Conservation (phyloP, 331 rosid genomes). For the Phaseolus coccineus region DNA sequence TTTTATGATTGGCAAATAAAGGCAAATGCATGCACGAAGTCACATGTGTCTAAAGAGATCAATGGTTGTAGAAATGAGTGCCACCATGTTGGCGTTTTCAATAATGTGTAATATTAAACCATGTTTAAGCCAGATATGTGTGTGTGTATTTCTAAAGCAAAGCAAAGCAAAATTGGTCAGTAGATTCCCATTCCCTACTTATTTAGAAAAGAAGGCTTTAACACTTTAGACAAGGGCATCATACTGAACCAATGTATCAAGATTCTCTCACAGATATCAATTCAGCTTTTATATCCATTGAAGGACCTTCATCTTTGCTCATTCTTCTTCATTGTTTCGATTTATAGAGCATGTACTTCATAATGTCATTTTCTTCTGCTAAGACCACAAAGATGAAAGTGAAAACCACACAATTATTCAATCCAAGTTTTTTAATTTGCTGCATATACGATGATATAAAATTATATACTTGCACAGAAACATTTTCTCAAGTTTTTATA, state of each 20-base stretch:
- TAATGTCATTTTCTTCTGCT: neutral
- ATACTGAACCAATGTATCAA: neutral
- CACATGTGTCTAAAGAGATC: slow-evolving; percentile 30
- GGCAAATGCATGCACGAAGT: slow-evolving; percentile 44
- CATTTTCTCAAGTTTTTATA: too few species aligned
- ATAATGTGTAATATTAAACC: slow-evolving; percentile 25
- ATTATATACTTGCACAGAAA: neutral
- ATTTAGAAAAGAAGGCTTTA: slow-evolving; percentile 46
- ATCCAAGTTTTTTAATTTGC: neutral
- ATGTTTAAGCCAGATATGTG: slow-evolving; percentile 31
- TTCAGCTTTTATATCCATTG: neutral
- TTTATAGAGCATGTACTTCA: neutral
- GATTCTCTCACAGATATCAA: neutral
- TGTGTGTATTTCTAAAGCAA: slow-evolving; percentile 52
- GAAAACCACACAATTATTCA: neutral
- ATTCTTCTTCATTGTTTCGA: neutral
- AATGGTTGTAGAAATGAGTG: slow-evolving; percentile 40
- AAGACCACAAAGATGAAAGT: neutral
- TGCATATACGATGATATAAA: neutral
- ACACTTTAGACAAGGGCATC: slow-evolving; percentile 47
- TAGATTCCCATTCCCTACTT: slow-evolving; percentile 49
- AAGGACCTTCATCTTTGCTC: slow-evolving; percentile 32
- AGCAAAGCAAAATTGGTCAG: slow-evolving; percentile 53
- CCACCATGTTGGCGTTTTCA: slow-evolving; percentile 42
- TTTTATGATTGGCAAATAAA: slow-evolving; percentile 46